Conservation (phyloP, 2,329 filamentous ascomycete genomes). For the Trematosphaeria pertusa region DNA sequence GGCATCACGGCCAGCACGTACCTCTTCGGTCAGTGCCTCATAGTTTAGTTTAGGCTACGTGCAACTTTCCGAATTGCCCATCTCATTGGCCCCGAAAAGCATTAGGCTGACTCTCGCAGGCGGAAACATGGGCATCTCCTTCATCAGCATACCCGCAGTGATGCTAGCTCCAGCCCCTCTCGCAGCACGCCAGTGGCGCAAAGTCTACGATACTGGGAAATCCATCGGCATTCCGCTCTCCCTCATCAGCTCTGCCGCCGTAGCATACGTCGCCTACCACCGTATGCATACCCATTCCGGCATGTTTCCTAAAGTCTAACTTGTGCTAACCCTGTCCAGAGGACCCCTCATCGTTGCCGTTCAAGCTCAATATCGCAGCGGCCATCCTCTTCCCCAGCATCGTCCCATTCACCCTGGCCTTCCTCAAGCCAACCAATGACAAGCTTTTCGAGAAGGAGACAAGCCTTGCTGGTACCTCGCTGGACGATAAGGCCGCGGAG, state of each 20-base stretch:
- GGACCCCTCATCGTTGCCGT: conserved; percentile 38
- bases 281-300: conserved; percentile 27
- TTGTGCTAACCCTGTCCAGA: conserved; percentile 25
- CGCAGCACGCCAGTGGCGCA: conserved; percentile 63
- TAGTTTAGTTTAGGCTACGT: no score
- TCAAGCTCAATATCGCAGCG: conserved; percentile 56
- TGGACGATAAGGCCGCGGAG: conserved; percentile 50
- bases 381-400: conserved; percentile 55
- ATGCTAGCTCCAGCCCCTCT: conserved; percentile 63
- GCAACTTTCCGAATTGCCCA: not conserved
- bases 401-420: conserved; percentile 60
- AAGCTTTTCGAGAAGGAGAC: conserved; percentile 56
- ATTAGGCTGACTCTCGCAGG: conserved; percentile 26
- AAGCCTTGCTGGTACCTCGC: conserved; percentile 44
- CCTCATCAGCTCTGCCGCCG: conserved; percentile 51
- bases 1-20: conserved; percentile 60
- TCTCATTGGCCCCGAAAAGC: no score
- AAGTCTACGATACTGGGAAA: conserved; percentile 51
- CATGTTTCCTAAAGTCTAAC: not conserved
- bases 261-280: conserved; percentile 57
- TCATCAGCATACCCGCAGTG: conserved; percentile 59
- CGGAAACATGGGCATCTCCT: conserved; percentile 47
- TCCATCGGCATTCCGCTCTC: conserved; percentile 49
- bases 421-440: conserved; percentile 58
- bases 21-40: conserved; percentile 45